Percentiles rank a stretch among this genome's conserved stretches.
Conservation (phyloP, 805 yeast genomes). For the Nakazawaea wyomingensis region DNA sequence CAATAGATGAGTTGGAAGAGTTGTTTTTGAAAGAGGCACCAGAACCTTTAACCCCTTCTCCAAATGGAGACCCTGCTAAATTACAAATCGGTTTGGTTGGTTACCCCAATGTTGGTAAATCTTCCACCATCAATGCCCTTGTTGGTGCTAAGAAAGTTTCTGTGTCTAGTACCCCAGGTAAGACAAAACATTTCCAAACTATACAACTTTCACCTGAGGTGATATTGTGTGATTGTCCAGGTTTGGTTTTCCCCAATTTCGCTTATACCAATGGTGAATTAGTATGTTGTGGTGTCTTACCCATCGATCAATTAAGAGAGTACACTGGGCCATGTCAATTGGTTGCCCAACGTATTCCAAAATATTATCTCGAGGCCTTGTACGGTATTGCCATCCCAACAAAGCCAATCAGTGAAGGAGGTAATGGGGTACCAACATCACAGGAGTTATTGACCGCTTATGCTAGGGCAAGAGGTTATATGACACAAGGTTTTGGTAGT, state of each 20-base stretch:
- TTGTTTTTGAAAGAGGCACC: slow-evolving; percentile 78
- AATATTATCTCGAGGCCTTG: slow-evolving; percentile 79
- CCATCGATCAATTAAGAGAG: slow-evolving; percentile 95
- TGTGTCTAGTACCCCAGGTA: slow-evolving; percentile 97
- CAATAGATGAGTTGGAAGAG: slow-evolving; percentile 80
- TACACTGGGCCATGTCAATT: slow-evolving; percentile 82
- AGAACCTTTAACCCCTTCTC: slow-evolving; percentile 46
- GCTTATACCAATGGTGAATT: slow-evolving; percentile 95
- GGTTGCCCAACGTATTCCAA: slow-evolving; percentile 85
- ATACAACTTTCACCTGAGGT: slow-evolving; percentile 79
- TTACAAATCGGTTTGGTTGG: slow-evolving; percentile 95
- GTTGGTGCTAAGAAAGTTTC: slow-evolving; percentile 98
- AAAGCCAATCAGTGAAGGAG: slow-evolving; percentile 78
- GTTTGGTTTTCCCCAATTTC: slow-evolving; percentile 96
- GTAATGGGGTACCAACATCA: slow-evolving; percentile 83
- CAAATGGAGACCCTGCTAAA: slow-evolving; percentile 52
- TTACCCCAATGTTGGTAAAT: slow-evolving; percentile 91
- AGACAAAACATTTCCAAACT: slow-evolving; percentile 98
- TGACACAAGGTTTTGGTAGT: slow-evolving; percentile 95
- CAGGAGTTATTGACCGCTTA: slow-evolving; percentile 86
- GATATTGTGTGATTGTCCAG: slow-evolving; percentile 96
- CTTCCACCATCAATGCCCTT: slow-evolving; percentile 95
- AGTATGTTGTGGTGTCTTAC: slow-evolving; percentile 97
- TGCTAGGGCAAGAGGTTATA: slow-evolving; percentile 94
- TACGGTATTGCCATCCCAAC: slow-evolving; percentile 89